Percentiles rank a stretch among this genome's conserved stretches.
These are phyloP conservation scores for Limtongia smithiae DNA, from an alignment of 805 yeast species.

Conservation along the genomic window DNA sequence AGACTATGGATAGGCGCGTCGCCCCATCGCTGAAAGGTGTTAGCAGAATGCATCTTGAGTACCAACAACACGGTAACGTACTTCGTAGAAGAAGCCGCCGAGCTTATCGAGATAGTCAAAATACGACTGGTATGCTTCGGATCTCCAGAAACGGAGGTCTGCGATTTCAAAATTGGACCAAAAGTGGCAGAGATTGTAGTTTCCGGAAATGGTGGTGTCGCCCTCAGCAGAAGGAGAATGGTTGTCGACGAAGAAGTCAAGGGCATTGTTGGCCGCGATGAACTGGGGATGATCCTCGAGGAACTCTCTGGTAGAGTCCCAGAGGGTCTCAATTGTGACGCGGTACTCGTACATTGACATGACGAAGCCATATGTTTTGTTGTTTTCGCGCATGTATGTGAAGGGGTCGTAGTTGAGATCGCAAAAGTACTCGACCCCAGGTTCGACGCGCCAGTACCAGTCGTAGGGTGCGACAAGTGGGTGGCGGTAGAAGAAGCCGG, in stretches of 20 bases:
- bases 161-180: constrained; percentile 88
- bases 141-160: constrained; percentile 66
- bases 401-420: constrained; percentile 74
- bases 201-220: constrained; percentile 51
- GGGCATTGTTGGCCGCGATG: constrained; percentile 60
- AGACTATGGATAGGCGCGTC: constrained; percentile 89
- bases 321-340: constrained; percentile 81
- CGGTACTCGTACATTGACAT: constrained; percentile 77
- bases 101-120: constrained; percentile 64
- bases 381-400: constrained; percentile 66
- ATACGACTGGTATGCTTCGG: constrained; percentile 62
- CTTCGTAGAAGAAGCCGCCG: constrained; percentile 83
- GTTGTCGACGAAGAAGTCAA: constrained; percentile 55
- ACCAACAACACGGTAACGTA: constrained; percentile 32
- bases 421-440: constrained; percentile 82
- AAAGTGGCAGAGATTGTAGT: constrained; percentile 80
- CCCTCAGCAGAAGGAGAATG: constrained; percentile 43
- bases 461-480: constrained; percentile 67
- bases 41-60: constrained; percentile 38
- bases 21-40: constrained; percentile 82
- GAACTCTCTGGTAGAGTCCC: constrained; percentile 68
- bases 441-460: constrained; percentile 94
- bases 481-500: constrained; percentile 85
- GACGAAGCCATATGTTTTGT: constrained; percentile 83
- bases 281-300: constrained; percentile 56